Evolutionary conservation across 495 filamentous ascomycete genomes (phyloP), one percentile per base, ranked within the genome.

Genomic region (Cercophora scortea): DNA sequence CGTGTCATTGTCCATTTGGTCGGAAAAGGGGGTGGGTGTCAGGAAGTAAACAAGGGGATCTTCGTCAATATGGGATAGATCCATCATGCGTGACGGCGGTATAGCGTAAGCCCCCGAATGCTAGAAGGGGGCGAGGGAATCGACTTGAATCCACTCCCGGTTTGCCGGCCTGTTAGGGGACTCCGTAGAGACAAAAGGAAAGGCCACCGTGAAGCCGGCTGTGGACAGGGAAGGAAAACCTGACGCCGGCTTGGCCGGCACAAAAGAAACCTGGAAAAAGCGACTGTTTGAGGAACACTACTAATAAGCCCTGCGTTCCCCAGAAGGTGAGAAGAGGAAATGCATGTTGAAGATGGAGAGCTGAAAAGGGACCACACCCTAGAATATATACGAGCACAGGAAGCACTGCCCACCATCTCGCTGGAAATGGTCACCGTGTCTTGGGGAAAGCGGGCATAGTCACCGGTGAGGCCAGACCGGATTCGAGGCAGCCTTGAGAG

Each of bases 41-140:
- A 76, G 64, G 53, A 77, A 77, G 55, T 73, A 77, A 54, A 68
- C 69, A 59, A 76, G 63, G 11, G 74, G 74, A 43, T 77, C 68
- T 36, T 73, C 68, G 46, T 70, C 65, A 47, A 70, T 71, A 42
- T 49, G 56, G 34, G 65, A 53, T 10, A 63, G 59, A 47, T 73
- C 68, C 13, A 68, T 11, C 8, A 40, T 40, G 38, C 38, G 25
- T 5, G 25, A 25, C 25, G 25, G 25, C 25, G 25, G 25, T 5
- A 25, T 25, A 5, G 25, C 25, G 25, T 25, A 25, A 25, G 25
- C 25, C 25, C 25, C 25, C 5, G 25, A 25, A 25, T 25, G 25
- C 25, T 25, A 5, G 25, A 25, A 25, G 5, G 25, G 25, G 25
- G 25, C 25, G 5, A 25, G 25, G 5, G 25, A 25, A 25, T 25